Conservation (phyloP, 805 yeast genomes). For the Blastobotrys peoriensis region DNA sequence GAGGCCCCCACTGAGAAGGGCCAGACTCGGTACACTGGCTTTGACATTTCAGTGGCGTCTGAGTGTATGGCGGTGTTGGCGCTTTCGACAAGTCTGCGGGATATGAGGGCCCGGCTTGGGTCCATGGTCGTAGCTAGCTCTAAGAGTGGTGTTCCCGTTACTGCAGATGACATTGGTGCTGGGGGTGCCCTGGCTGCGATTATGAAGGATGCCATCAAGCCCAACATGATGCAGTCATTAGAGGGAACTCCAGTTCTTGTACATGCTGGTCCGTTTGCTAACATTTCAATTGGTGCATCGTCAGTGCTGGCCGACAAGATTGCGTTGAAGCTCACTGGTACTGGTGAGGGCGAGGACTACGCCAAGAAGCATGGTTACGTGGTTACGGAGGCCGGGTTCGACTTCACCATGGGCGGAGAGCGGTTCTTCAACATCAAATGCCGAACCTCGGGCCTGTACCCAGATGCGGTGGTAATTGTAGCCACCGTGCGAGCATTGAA, state of each 20-base stretch:
- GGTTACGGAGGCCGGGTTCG: slow-evolving; percentile 97
- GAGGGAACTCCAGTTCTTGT: slow-evolving; percentile 98
- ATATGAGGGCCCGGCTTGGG: slow-evolving; percentile 84
- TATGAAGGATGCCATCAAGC: slow-evolving; percentile 93
- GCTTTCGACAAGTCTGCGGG: slow-evolving; percentile 66
- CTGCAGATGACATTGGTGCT: slow-evolving; percentile 91
- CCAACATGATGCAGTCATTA: slow-evolving; percentile 92
- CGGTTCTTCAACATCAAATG: slow-evolving; percentile 94
- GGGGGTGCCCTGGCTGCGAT: slow-evolving; percentile 95
- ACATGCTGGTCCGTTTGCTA: slow-evolving; percentile 98
- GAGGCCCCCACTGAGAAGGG: slow-evolving; percentile 93
- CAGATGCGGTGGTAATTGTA: slow-evolving; percentile 88
- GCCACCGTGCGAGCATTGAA: slow-evolving; percentile 97
- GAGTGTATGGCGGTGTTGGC: slow-evolving; percentile 97
- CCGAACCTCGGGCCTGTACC: slow-evolving; percentile 79
- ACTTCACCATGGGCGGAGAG: slow-evolving; percentile 99
- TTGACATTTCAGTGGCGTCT: slow-evolving; percentile 93
- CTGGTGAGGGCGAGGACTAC: slow-evolving; percentile 38
- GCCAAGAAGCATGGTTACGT: slow-evolving; percentile 60
- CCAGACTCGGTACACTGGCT: slow-evolving; percentile 77
- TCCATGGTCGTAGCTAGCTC: slow-evolving; percentile 83
- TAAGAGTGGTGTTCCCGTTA: slow-evolving; percentile 68
- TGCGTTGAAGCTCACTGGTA: slow-evolving; percentile 85
- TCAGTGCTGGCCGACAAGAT: slow-evolving; percentile 90
- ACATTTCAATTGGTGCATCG: slow-evolving; percentile 94